Percentiles rank a stretch among this genome's conserved stretches.
phyloP scores from a whole-genome alignment of 345 rosid genomes.

The Acer negundo region DNA sequence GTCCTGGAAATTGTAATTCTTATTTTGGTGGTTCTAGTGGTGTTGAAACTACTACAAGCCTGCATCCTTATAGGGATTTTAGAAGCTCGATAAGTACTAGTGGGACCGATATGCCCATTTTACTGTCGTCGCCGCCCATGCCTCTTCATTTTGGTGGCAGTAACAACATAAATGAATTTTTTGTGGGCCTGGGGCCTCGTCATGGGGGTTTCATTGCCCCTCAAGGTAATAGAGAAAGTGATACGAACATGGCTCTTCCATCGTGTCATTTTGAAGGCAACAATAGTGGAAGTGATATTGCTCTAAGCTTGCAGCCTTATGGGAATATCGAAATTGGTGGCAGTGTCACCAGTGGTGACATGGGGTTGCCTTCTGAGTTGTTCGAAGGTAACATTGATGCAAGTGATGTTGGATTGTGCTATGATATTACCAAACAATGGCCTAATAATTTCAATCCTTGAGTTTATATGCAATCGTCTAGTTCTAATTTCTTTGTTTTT shows the following conservation, averaged over 20 bases:
- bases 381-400: not conserved
- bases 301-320: not conserved
- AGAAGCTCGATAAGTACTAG: too few relatives aligned
- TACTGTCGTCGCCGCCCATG: too few relatives aligned
- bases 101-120: not conserved
- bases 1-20: too few relatives aligned
- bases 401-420: constrained; percentile 12
- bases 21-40: too few relatives aligned
- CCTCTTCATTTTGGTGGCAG: not conserved
- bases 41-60: too few relatives aligned
- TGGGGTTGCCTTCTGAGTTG: not conserved
- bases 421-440: constrained; percentile 13
- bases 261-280: not conserved
- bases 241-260: not conserved
- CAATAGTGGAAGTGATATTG: not conserved
- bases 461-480: not conserved
- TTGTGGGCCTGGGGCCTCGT: not conserved
- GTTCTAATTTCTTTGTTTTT: too few relatives aligned
- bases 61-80: too few relatives aligned
- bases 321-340: not conserved
- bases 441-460: not conserved
- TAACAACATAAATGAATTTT: not conserved
- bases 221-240: not conserved
- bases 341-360: not conserved
- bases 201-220: not conserved